Evolutionary conservation across 306 rosid species (phyloP), one percentile per base, ranked within the genome.

Genomic region (Prunus kanzakura): DNA sequence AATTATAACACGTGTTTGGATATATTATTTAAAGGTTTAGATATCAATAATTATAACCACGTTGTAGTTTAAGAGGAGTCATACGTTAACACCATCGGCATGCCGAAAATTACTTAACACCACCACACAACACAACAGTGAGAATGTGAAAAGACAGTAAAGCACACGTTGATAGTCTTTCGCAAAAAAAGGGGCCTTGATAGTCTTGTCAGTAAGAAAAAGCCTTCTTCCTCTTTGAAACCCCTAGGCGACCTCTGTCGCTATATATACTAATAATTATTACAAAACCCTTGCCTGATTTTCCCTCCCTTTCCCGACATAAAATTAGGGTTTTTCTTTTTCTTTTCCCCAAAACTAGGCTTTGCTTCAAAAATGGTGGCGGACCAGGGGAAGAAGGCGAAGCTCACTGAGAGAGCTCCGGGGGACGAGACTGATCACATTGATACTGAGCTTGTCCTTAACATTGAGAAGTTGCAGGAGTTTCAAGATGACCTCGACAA

Each of bases 391-490:
- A 85, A 85, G 64, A 79, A 76, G 72, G 71, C 82, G 29, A 85
- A 83, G 91, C 52, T 75, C 38, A 29, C 58, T 25, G 81, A 73
- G 29, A 52, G 23, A 20, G 70, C 74, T 20, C 78, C 72, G 46
- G 87, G 55, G 70, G 78, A 82, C 46, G 86, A 79, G 6, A 5
- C 81, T 64, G 87, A 79, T 75, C 83, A 60, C 80, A 70, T 81
- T 64, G 89, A 85, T 29, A 54, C n/a, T 25, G 78, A 79, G 20
- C 83, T 88, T 56, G 83, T 88, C 18, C 64, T 66, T 11, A 64
- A 67, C 18, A 77, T 85, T 61, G 88, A 88, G 84, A 88, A 85
- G 80, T 85, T 88, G 83, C 89, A 88, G 81, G 89, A 88, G 78
- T 81, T 79, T 76, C 91, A 88, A 73, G 89, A 85, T 41, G 83